These are phyloP conservation scores for grape (Vitis vinifera) DNA, from an alignment of 164 flowering plant genomes.

Conservation along the genomic window DNA sequence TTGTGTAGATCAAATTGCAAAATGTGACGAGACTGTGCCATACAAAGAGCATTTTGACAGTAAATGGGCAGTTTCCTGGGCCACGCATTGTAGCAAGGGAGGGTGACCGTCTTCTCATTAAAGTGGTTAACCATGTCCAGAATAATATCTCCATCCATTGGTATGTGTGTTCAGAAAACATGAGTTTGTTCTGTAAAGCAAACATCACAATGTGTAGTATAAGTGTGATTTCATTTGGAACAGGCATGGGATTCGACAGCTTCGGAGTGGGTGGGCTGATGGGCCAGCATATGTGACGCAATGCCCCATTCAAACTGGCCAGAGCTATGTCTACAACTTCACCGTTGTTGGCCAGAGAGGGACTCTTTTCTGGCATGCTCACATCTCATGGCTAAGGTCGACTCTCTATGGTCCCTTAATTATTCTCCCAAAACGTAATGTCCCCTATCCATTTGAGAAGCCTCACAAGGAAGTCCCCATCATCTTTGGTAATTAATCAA, in stretches of 20 bases:
- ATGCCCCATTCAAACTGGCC: conserved; percentile 31
- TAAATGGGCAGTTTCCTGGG: conserved; percentile 44
- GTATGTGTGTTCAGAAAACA: background rate
- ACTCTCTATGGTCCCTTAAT: conserved; percentile 25
- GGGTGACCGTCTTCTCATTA: conserved; percentile 36
- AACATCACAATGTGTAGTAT: too few species aligned
- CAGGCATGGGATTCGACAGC: conserved; percentile 32
- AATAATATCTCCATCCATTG: conserved; percentile 28
- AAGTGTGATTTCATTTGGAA: background rate
- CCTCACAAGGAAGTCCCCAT: conserved; percentile 24
- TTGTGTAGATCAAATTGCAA: conserved; percentile 24
- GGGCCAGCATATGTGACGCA: conserved; percentile 30
- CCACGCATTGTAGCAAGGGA: conserved; percentile 37
- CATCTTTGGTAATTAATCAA: conserved; percentile 16
- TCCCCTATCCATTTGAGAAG: conserved; percentile 20
- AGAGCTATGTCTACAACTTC: conserved; percentile 28
- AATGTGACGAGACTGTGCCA: conserved; percentile 45
- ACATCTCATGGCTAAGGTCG: conserved; percentile 28
- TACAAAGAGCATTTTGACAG: conserved; percentile 36
- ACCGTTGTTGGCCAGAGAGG: conserved; percentile 27
- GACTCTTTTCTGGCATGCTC: conserved; percentile 25
- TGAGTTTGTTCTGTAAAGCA: too few species aligned
- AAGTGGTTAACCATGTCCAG: conserved; percentile 33
- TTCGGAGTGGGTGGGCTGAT: conserved; percentile 29
- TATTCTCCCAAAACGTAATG: conserved; percentile 24